Conservation (phyloP, 129 eudicot species). For the Chrysanthemum makinoi region DNA sequence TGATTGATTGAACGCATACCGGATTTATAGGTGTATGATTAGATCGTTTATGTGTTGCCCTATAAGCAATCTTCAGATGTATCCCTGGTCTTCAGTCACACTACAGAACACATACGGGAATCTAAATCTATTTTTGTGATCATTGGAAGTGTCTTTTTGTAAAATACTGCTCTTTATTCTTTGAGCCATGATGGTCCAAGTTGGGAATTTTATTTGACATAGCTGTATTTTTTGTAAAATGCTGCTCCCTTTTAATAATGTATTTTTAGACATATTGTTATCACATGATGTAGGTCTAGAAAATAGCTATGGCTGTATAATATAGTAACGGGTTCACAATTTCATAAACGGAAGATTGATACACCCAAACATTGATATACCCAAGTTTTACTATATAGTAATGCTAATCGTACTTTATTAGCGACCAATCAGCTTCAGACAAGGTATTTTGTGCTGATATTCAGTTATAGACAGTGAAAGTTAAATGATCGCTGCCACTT, state of each 20-base stretch:
- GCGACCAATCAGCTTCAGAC: background rate
- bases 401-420: too few relatives aligned
- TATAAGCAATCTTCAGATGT: background rate
- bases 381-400: too few relatives aligned
- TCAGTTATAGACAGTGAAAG: background rate
- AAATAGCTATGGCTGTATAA: too few relatives aligned
- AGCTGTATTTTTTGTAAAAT: too few relatives aligned
- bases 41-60: background rate
- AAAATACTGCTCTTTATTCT: background rate
- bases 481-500: conserved; percentile 12
- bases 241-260: too few relatives aligned
- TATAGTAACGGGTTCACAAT: too few relatives aligned
- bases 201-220: background rate
- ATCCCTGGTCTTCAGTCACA: background rate
- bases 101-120: conserved; percentile 3
- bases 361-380: too few relatives aligned
- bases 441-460: conserved; percentile 4
- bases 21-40: background rate
- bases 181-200: background rate
- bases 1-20: background rate
- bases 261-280: too few relatives aligned
- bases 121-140: conserved; percentile 8
- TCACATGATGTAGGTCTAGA: too few relatives aligned
- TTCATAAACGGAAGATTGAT: too few relatives aligned
- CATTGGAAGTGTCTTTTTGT: background rate